Base-by-base conservation (phyloP, 495 filamentous ascomycete species). In the Parathielavia hyrcaniae region DNA sequence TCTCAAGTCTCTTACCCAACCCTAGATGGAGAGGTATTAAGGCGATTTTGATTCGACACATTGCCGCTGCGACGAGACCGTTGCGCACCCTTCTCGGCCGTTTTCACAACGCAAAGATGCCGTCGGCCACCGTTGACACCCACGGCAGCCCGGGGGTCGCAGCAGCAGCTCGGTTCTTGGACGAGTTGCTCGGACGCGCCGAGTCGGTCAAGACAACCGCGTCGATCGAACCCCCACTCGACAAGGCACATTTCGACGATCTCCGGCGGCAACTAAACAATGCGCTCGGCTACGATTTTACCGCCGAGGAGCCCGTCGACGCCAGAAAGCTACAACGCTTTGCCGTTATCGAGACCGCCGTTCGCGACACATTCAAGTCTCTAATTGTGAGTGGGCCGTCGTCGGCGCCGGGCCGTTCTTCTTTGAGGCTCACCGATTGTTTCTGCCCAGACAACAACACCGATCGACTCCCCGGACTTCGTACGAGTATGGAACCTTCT, bases 401-500 rank as follows among this genome's bases (percentile, higher is more conserved):
- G 23, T 20, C 19, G 22, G 26, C 19, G 49, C 19, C 26, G 17
- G 32, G 17, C 53, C 19, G 22, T 40, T 30, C 45, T 4, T 35
- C 20, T 26, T 47, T 22, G 44, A 41, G 17, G 9, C 36, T 47
- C 13, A 50, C 50, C 16, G 14, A 39, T 50, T 16, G 5, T 17
- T 30, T 23, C 17, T 32, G 64, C 17, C 20, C 35, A 89, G 87
- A 82, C 86, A 36, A 77, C 78, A 16, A 87, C 79, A 14, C 77
- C 83, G 6, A 95, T 95, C 59, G 78, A 87, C 41, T 81, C 87
- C 22, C 86, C 85, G 45, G 71, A 77, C 0, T 95, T 96, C 61
- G 85, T 89, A 46, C 75, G 83, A 51, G 82, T 97, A 48, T 97
- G 91, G 90, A 91, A 96, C 66, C 79, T 99, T 16, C 81, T 99